These are phyloP conservation scores for Myxozyma geophila DNA, from an alignment of 805 yeast genomes.

Conservation along the genomic window DNA sequence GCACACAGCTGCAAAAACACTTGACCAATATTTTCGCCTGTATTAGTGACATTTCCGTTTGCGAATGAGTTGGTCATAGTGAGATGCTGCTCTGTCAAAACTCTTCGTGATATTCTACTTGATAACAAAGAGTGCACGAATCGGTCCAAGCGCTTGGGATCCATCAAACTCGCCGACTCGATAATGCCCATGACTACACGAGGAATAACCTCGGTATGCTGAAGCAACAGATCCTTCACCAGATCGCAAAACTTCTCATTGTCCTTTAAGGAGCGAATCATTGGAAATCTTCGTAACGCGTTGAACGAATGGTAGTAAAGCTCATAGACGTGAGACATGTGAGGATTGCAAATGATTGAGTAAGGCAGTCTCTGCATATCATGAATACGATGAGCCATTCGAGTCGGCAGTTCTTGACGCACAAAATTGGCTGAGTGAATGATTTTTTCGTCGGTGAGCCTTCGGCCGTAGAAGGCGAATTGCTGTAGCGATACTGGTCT, in stretches of 20 bases:
- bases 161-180: slow-evolving; percentile 65
- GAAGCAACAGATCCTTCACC: slow-evolving; percentile 64
- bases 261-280: slow-evolving; percentile 70
- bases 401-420: slow-evolving; percentile 77
- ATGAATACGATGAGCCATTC: slow-evolving; percentile 78
- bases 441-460: slow-evolving; percentile 74
- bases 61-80: slow-evolving; percentile 69
- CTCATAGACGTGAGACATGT: slow-evolving; percentile 84
- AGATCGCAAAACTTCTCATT: slow-evolving; percentile 73
- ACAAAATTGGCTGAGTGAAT: slow-evolving; percentile 87
- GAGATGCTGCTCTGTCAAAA: slow-evolving; percentile 89
- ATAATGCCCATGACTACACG: slow-evolving; percentile 92
- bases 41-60: slow-evolving; percentile 52
- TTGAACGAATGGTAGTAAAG: slow-evolving; percentile 87
- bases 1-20: slow-evolving; percentile 83
- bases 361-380: slow-evolving; percentile 84
- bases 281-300: slow-evolving; percentile 73
- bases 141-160: slow-evolving; percentile 66
- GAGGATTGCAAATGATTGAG: slow-evolving; percentile 81
- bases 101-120: slow-evolving; percentile 78
- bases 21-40: slow-evolving; percentile 59
- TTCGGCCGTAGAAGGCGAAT: slow-evolving; percentile 85
- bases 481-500: slow-evolving; percentile 91
- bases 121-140: slow-evolving; percentile 78
- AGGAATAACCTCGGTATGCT: slow-evolving; percentile 81